Percentiles rank a stretch among this genome's conserved stretches.
These are phyloP conservation scores for Microdochium paspali DNA, from an alignment of 2,329 filamentous ascomycete species.

Conservation along the genomic window DNA sequence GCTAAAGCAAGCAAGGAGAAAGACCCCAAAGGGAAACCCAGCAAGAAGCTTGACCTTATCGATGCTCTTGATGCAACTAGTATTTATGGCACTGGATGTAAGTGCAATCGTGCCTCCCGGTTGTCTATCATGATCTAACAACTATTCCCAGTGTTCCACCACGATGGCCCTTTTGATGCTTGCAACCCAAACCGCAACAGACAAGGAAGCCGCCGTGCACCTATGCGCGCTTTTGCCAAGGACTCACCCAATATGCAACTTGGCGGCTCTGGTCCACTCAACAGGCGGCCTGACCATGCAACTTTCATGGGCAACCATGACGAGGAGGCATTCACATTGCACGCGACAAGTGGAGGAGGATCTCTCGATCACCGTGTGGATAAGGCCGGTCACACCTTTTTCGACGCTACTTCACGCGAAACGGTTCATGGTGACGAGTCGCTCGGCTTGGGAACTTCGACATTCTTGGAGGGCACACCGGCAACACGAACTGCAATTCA, in stretches of 20 bases:
- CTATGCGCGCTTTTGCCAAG: constrained; percentile 93
- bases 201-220: constrained; percentile 70
- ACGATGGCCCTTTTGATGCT: constrained; percentile 95
- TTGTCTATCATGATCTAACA: constrained; percentile 2
- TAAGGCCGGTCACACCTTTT: constrained; percentile 38
- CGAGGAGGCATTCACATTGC: constrained; percentile 84
- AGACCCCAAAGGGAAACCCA: constrained; percentile 33
- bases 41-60: constrained; percentile 67
- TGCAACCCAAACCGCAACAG: constrained; percentile 92
- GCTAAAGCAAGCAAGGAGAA: constrained; percentile 27
- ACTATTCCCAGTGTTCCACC: constrained; percentile 71
- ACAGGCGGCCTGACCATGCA: constrained; percentile 72
- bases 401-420: constrained; percentile 59
- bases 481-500: constrained; percentile 73
- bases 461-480: constrained; percentile 89
- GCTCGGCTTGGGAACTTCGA: constrained; percentile 82
- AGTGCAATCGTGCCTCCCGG: constrained; percentile 25
- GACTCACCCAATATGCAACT: constrained; percentile 88
- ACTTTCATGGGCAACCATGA: constrained; percentile 74
- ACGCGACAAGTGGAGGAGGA: constrained; percentile 32
- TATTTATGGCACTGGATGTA: constrained; percentile 87
- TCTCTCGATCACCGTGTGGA: constrained; percentile 23
- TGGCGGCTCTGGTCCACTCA: constrained; percentile 78
- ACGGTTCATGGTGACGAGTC: constrained; percentile 76
- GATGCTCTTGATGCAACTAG: constrained; percentile 95